These are phyloP conservation scores for Bacidia rubella DNA, from an alignment of 495 filamentous ascomycete genomes.

Conservation along the genomic window DNA sequence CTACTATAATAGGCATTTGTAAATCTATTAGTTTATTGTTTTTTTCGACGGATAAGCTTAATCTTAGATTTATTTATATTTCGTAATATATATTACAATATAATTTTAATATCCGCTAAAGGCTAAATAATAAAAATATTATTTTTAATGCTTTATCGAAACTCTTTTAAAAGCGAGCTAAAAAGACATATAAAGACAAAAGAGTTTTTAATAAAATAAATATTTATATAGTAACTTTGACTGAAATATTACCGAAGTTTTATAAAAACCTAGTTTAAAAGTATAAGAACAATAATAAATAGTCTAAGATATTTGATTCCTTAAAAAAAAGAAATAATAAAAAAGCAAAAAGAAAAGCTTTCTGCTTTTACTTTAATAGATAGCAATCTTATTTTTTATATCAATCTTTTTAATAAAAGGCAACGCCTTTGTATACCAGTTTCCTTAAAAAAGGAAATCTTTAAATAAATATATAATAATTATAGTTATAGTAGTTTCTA, in stretches of 20 bases:
- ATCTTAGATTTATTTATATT: background rate
- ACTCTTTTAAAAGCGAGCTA: no score
- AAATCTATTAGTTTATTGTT: conserved; percentile 13
- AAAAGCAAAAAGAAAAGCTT: background rate
- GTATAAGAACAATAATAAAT: background rate
- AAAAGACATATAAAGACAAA: background rate
- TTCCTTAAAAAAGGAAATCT: background rate
- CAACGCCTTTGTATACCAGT: background rate
- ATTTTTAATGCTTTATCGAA: background rate
- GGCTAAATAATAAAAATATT: background rate
- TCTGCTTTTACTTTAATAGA: background rate
- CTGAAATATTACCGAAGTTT: background rate
- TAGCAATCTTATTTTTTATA: background rate
- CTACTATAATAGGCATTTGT: background rate
- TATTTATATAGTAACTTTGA: background rate
- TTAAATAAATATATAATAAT: conserved; percentile 1
- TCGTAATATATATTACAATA: background rate
- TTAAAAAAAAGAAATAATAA: background rate
- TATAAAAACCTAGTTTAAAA: background rate
- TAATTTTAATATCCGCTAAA: background rate
- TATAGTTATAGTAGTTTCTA: background rate
- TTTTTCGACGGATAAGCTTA: background rate
- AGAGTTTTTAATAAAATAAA: background rate
- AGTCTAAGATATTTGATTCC: background rate
- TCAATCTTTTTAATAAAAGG: background rate